Percentiles rank a stretch among this genome's conserved stretches.
phyloP scores from a whole-genome alignment of 2,329 filamentous ascomycete species.

The Neofusicoccum umdonicola region DNA sequence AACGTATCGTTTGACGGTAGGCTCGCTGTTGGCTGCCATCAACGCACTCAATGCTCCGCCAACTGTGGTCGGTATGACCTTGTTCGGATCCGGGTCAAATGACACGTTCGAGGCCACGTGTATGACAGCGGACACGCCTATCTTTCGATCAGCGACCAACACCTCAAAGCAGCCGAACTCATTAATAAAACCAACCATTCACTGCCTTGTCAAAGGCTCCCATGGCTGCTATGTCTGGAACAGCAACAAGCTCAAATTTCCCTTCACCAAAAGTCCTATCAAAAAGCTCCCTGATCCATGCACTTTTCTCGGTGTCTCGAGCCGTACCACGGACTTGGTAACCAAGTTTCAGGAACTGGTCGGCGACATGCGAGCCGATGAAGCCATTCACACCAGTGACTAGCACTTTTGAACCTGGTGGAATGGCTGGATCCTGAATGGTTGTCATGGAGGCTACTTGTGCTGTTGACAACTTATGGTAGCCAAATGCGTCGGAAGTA shows the following conservation, averaged over 20 bases:
- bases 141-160: too few relatives aligned
- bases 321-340: conserved; percentile 36
- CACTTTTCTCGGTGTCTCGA: conserved; percentile 27
- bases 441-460: not conserved
- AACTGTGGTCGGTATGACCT: not conserved
- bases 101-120: not conserved
- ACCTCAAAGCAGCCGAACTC: too few relatives aligned
- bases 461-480: too few relatives aligned
- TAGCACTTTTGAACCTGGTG: conserved; percentile 27
- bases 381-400: conserved; percentile 37
- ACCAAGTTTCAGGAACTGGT: conserved; percentile 30
- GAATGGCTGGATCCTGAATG: not conserved
- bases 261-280: conserved; percentile 22
- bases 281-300: conserved; percentile 33
- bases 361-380: conserved; percentile 33
- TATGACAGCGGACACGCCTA: not conserved
- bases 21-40: too few relatives aligned
- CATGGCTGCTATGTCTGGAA: conserved; percentile 28
- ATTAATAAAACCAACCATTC: conserved; percentile 19
- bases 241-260: conserved; percentile 28
- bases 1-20: too few relatives aligned
- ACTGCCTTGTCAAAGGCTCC: conserved; percentile 27
- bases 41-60: too few relatives aligned
- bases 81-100: not conserved
- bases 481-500: too few relatives aligned